Evolutionary conservation across 768 basidiomycete species (phyloP).

Genomic region (Naematelia encephala): DNA sequence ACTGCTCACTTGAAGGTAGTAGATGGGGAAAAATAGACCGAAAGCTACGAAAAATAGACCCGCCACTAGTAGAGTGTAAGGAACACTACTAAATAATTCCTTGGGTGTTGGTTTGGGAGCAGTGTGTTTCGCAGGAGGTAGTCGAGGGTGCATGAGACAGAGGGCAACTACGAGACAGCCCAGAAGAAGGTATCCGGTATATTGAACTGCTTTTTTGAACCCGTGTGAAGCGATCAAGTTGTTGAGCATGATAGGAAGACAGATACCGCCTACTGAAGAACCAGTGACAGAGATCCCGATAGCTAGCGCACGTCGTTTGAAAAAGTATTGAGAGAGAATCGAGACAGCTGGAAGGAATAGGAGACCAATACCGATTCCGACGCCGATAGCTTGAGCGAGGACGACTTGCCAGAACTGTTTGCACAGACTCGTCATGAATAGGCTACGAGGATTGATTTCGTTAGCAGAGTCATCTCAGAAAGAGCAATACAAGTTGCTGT

Average conservation of each 20-base stretch:
- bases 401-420: constrained; percentile 34
- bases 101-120: constrained; percentile 15
- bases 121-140: constrained; percentile 12
- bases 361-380: constrained; percentile 57
- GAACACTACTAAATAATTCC: constrained; percentile 13
- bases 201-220: constrained; percentile 29
- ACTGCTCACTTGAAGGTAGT: constrained; percentile 26
- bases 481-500: not conserved
- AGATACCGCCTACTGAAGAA: constrained; percentile 45
- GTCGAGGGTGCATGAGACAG: constrained; percentile 15
- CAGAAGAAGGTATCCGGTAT: constrained; percentile 24
- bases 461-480: not conserved
- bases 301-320: constrained; percentile 52
- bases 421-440: constrained; percentile 37
- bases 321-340: constrained; percentile 56
- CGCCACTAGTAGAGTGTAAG: constrained; percentile 18
- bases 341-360: constrained; percentile 58
- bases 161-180: constrained; percentile 22
- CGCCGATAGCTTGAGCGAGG: constrained; percentile 37
- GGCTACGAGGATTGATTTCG: too few relatives aligned
- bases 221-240: constrained; percentile 28
- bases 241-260: constrained; percentile 52
- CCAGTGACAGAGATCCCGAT: constrained; percentile 55
- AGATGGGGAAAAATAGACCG: constrained; percentile 34
- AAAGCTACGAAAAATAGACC: constrained; percentile 21